phyloP scores from a whole-genome alignment of 2,329 filamentous ascomycete species.

The Biscogniauxia sp. region DNA sequence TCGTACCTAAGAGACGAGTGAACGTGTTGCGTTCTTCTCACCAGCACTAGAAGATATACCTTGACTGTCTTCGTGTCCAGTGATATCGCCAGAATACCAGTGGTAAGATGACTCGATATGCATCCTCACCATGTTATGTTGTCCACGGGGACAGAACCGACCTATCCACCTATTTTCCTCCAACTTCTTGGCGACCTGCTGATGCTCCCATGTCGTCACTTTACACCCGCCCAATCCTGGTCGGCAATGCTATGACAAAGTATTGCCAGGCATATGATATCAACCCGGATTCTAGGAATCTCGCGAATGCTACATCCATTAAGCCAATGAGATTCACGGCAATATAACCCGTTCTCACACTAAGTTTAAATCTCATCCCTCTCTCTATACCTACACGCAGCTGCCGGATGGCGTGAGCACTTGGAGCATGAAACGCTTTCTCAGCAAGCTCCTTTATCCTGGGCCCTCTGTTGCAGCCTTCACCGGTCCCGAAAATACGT shows the following conservation, averaged over 20 bases:
- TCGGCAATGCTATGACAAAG: constrained; percentile 17
- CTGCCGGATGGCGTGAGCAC: constrained; percentile 14
- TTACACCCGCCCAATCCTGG: constrained; percentile 11
- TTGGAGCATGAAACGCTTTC: constrained; percentile 13
- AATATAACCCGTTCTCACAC: constrained; percentile 9
- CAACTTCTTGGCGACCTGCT: neutral
- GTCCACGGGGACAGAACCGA: neutral
- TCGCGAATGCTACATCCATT: constrained; percentile 3
- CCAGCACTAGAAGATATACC: too few species aligned
- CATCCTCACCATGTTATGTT: neutral
- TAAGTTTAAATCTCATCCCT: constrained; percentile 11
- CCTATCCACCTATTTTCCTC: neutral
- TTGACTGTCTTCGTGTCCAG: neutral
- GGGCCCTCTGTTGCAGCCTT: constrained; percentile 12
- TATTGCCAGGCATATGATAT: constrained; percentile 11
- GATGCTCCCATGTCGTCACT: constrained; percentile 13
- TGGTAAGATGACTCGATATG: neutral
- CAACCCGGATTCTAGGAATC: constrained; percentile 18
- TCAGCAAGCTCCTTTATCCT: constrained; percentile 8
- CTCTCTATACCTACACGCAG: constrained; percentile 14
- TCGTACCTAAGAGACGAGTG: neutral
- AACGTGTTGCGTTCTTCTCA: neutral
- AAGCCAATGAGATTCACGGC: constrained; percentile 14
- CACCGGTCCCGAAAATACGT: constrained; percentile 5
- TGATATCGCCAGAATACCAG: neutral